Percentiles rank a stretch among this genome's conserved stretches.
Evolutionary conservation across 495 filamentous ascomycete species (phyloP).

Genomic region (Talaromyces wortmannii): DNA sequence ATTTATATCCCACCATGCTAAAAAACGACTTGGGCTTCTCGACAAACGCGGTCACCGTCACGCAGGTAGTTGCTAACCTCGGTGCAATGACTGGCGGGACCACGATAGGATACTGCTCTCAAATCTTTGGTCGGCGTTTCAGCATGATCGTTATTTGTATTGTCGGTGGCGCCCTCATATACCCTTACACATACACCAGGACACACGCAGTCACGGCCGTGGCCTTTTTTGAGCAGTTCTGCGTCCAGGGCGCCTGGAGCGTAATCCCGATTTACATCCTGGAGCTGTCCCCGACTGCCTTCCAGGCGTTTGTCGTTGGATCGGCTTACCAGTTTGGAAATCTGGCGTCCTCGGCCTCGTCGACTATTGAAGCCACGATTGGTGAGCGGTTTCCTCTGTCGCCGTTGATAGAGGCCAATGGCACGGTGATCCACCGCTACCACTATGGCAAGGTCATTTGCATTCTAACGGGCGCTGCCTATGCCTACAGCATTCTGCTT

Average conservation of each 20-base stretch:
- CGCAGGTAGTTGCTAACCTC: constrained; percentile 64
- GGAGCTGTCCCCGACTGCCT: constrained; percentile 67
- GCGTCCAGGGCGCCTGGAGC: constrained; percentile 72
- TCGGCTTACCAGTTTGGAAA: constrained; percentile 71
- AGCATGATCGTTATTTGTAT: constrained; percentile 55
- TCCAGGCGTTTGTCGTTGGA: constrained; percentile 63
- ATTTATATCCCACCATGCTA: constrained; percentile 75
- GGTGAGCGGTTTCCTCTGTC: constrained; percentile 63
- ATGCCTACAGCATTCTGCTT: constrained; percentile 68
- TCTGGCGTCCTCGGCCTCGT: constrained; percentile 56
- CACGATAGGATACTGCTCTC: constrained; percentile 63
- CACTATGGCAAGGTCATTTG: constrained; percentile 86
- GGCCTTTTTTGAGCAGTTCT: constrained; percentile 75
- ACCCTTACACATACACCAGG: constrained; percentile 64
- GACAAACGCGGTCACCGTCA: constrained; percentile 54
- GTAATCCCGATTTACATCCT: constrained; percentile 75
- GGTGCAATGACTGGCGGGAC: constrained; percentile 70
- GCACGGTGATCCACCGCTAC: constrained; percentile 48
- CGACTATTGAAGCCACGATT: constrained; percentile 65
- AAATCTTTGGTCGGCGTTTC: constrained; percentile 63
- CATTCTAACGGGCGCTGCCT: constrained; percentile 89
- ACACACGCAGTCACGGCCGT: constrained; percentile 42
- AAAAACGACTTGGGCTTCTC: constrained; percentile 56
- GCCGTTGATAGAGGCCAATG: constrained; percentile 29
- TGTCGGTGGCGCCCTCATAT: constrained; percentile 53